Percentiles rank a stretch among this genome's conserved stretches.
Conservation (phyloP, 208 protist species). For the Trypanosoma avium region DNA sequence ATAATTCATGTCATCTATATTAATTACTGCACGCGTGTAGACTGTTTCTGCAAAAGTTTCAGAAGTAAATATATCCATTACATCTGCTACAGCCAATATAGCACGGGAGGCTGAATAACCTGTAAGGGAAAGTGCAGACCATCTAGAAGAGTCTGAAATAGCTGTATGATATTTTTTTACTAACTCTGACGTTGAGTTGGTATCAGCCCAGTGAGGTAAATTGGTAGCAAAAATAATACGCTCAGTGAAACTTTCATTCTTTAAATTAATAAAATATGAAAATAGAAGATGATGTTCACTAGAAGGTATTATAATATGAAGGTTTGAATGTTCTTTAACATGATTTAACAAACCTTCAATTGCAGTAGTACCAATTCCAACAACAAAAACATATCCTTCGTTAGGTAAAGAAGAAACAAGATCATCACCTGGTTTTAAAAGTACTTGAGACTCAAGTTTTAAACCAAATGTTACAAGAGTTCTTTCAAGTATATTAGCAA, state of each 20-base stretch:
- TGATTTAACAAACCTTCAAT: slow-evolving; percentile 18
- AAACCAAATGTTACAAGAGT: slow-evolving; percentile 8
- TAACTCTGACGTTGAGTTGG: slow-evolving; percentile 1
- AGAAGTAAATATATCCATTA: too few species aligned
- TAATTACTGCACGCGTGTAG: slow-evolving; percentile 25
- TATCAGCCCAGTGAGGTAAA: slow-evolving; percentile 50
- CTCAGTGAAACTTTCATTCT: not conserved
- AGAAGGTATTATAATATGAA: slow-evolving; percentile 33
- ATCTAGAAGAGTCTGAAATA: slow-evolving; percentile 37
- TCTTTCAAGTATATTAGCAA: not conserved
- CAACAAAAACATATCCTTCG: slow-evolving; percentile 8
- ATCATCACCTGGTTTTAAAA: not conserved
- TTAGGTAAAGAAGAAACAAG: not conserved
- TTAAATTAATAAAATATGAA: slow-evolving; percentile 27
- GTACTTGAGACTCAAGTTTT: not conserved
- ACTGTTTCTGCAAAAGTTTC: too few species aligned
- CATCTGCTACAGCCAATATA: not conserved
- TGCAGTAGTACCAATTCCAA: slow-evolving; percentile 23
- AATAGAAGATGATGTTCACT: slow-evolving; percentile 40
- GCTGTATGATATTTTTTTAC: slow-evolving; percentile 16
- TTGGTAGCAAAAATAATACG: slow-evolving; percentile 44
- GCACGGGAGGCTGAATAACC: not conserved
- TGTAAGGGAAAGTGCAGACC: not conserved
- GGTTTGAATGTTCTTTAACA: slow-evolving; percentile 12
- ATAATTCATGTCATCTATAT: slow-evolving; percentile 27